Evolutionary conservation across 306 rosid species (phyloP).

Genomic region (Fagus crenata): DNA sequence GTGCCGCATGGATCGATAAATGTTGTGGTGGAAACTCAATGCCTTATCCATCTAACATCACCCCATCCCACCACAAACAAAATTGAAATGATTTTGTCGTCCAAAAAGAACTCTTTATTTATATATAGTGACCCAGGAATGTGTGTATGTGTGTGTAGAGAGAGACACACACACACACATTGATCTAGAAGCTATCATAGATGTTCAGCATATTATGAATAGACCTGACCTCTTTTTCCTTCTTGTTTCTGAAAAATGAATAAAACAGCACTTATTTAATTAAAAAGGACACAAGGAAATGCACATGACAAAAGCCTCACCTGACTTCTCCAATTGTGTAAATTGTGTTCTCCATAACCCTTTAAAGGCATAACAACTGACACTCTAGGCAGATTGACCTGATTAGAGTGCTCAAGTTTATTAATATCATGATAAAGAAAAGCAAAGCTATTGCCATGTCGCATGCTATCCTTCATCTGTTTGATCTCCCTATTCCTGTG

Average conservation of each 20-base stretch:
- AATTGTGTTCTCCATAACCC: constrained; percentile 98
- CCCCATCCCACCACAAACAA: no score
- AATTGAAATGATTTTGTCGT: neutral
- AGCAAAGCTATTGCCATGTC: constrained; percentile 67
- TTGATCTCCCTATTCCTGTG: constrained; percentile 80
- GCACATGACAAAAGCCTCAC: constrained; percentile 43
- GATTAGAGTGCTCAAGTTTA: constrained; percentile 86
- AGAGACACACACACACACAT: neutral
- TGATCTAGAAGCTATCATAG: neutral
- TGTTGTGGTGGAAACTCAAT: no score
- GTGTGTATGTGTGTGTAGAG: neutral
- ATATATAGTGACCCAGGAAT: neutral
- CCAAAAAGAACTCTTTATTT: neutral
- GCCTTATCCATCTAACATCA: no score
- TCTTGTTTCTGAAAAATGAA: neutral
- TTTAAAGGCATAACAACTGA: constrained; percentile 89
- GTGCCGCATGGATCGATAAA: no score
- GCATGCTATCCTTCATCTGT: constrained; percentile 54
- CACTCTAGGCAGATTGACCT: constrained; percentile 75
- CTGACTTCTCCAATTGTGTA: constrained; percentile 96
- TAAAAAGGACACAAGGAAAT: constrained; percentile 17
- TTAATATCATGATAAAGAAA: constrained; percentile 74
- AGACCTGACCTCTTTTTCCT: neutral
- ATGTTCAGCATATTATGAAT: no score
- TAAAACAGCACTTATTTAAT: neutral